Evolutionary conservation across 1,139 yeast genomes (phyloP), one percentile per base, ranked within the genome.

Genomic region (Diutina scorzettiae): DNA sequence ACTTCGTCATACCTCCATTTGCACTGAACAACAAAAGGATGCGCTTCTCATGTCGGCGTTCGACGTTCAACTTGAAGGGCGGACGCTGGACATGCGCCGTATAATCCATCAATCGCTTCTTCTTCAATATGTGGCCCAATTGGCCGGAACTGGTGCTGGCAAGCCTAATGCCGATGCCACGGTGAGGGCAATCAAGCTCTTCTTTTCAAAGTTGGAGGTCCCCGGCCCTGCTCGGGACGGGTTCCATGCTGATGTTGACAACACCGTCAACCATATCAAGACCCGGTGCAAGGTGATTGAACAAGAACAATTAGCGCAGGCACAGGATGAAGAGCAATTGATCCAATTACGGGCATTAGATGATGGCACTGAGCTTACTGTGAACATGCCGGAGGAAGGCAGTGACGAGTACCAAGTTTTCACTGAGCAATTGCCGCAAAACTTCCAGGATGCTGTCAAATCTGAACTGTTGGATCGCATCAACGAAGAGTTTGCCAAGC

Each of bases 11-110:
- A 76, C 85, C 27, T 66, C 71, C 44, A 83, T 93, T 46, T 76
- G 89, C 44, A 76, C 77, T 3, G 89, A 83, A 50, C 78, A 77
- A 46, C 97, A 91, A 56, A 87, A 89, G 56, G 98, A 93, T 59
- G 89, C 95, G 0, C 73, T 93, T 46, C 68, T 89, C 56, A 89
- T 91, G 96, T 79, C 81, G 21, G 95, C 97, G 0, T 93, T 91
- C 58, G 95, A 91, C 53, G 66, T 71, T 43, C 87, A 87, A 57
- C 69, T 89, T 47, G 76, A 71, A 8, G 81, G 78, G 16, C 70
- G 85, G 43, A 56, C 73, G 0, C 46, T 49, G 4, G 56, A 60
- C 12, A 76, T 89, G 1, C 71, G 69, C 48, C 81, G 75, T 46
- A 73, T 81, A 25, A 79, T 91, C 39, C 83, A 79, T 55, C 94